Conservation (phyloP, 2,329 filamentous ascomycete genomes). For the Talaromyces sp. region DNA sequence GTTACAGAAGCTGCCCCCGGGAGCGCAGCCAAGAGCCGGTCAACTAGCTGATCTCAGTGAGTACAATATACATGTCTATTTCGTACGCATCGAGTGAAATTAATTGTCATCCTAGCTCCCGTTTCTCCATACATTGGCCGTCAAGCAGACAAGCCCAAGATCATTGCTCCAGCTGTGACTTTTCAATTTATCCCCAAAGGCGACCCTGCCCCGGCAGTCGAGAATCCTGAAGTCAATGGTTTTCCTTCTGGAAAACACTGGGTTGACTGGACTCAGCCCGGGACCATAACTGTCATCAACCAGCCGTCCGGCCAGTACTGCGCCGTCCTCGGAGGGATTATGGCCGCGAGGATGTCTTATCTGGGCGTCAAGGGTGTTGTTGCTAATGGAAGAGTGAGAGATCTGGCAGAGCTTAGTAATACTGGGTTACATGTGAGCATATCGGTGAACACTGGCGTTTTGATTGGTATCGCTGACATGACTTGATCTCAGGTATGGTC, state of each 20-base stretch:
- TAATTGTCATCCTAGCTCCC: slow-evolving; percentile 21
- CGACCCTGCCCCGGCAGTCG: slow-evolving; percentile 32
- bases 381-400: slow-evolving; percentile 64
- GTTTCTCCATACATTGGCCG: slow-evolving; percentile 28
- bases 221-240: slow-evolving; percentile 36
- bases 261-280: slow-evolving; percentile 58
- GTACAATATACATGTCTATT: slow-evolving; percentile 4
- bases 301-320: slow-evolving; percentile 62
- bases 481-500: slow-evolving; percentile 36
- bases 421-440: slow-evolving; percentile 31
- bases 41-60: slow-evolving; percentile 59
- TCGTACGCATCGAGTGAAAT: background rate
- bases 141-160: slow-evolving; percentile 22
- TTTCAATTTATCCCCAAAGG: slow-evolving; percentile 55
- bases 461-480: background rate
- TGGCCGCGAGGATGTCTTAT: slow-evolving; percentile 63
- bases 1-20: slow-evolving; percentile 53
- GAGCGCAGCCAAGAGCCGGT: slow-evolving; percentile 56
- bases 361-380: slow-evolving; percentile 57
- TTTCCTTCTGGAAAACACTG: slow-evolving; percentile 60
- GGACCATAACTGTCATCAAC: slow-evolving; percentile 60
- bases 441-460: background rate
- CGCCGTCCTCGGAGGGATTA: slow-evolving; percentile 71
- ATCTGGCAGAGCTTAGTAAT: slow-evolving; percentile 55
- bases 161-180: slow-evolving; percentile 40